These are phyloP conservation scores for Fusarium sterilihyphosum DNA, from an alignment of 2,329 filamentous ascomycete genomes.

Conservation along the genomic window DNA sequence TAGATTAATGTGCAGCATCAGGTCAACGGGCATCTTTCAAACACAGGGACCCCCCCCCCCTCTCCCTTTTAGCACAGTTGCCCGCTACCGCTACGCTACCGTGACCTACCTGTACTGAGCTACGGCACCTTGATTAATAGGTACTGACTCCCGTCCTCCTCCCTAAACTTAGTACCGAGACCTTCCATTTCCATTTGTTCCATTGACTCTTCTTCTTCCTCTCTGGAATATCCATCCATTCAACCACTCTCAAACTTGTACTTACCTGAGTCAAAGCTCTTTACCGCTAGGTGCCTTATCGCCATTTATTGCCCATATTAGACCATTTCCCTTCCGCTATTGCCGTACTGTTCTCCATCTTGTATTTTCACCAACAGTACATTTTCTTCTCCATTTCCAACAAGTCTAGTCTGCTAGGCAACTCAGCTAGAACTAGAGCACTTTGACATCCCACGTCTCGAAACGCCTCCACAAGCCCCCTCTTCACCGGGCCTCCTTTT, in stretches of 20 bases:
- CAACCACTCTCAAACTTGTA: background rate
- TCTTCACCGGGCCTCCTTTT: constrained; percentile 25
- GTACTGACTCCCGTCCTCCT: background rate
- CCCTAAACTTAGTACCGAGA: background rate
- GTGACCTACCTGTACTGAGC: background rate
- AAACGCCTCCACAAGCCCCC: constrained; percentile 35
- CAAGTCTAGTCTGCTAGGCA: background rate
- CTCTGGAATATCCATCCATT: background rate
- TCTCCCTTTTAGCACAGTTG: constrained; percentile 10
- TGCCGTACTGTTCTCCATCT: background rate
- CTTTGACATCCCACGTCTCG: constrained; percentile 31
- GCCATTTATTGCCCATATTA: background rate
- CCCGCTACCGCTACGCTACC: background rate
- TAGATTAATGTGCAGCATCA: constrained; percentile 7
- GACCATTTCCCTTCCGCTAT: background rate
- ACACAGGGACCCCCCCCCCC: background rate
- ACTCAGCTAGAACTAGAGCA: constrained; percentile 8
- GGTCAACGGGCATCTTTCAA: background rate
- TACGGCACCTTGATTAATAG: background rate
- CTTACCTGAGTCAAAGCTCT: background rate
- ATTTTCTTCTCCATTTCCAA: background rate
- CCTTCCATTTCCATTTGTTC: background rate
- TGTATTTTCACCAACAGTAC: background rate
- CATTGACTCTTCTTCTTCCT: background rate
- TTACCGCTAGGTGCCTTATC: background rate